phyloP scores from a whole-genome alignment of 306 rosid species.

The Notholithocarpus densiflorus region DNA sequence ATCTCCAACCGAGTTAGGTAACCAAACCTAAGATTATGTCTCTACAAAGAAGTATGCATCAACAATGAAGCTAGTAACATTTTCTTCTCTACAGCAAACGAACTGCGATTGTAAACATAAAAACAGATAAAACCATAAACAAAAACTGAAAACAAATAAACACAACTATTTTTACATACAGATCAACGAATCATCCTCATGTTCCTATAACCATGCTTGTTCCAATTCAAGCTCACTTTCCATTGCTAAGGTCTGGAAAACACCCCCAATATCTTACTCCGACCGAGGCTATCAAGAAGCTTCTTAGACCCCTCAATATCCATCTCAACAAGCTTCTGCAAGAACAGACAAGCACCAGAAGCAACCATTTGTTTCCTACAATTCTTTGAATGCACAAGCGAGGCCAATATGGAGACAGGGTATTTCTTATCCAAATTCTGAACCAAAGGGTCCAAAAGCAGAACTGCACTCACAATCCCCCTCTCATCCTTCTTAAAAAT shows the following conservation, averaged over 20 bases:
- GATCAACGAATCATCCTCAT: slow-evolving; percentile 32
- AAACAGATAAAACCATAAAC: slow-evolving; percentile 7
- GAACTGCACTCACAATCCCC: slow-evolving; percentile 65
- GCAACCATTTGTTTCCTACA: slow-evolving; percentile 81
- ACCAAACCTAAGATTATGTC: slow-evolving; percentile 31
- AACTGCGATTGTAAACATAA: slow-evolving; percentile 23
- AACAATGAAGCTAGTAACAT: slow-evolving; percentile 16
- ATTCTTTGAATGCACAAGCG: slow-evolving; percentile 62
- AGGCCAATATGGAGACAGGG: slow-evolving; percentile 67
- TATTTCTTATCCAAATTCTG: slow-evolving; percentile 63
- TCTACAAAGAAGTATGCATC: slow-evolving; percentile 10
- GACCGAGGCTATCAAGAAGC: slow-evolving; percentile 74
- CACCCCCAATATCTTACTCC: slow-evolving; percentile 89
- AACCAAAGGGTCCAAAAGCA: slow-evolving; percentile 71
- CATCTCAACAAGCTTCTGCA: slow-evolving; percentile 69
- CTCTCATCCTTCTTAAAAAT: slow-evolving; percentile 61
- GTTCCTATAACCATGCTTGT: slow-evolving; percentile 19
- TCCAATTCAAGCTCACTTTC: slow-evolving; percentile 6
- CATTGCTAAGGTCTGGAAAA: slow-evolving; percentile 63
- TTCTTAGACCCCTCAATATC: slow-evolving; percentile 83
- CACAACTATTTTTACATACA: slow-evolving; percentile 31
- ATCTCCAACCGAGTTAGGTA: slow-evolving; percentile 36
- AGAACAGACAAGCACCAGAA: slow-evolving; percentile 61
- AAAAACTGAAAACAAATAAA: slow-evolving; percentile 18
- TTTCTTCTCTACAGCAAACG: slow-evolving; percentile 22